phyloP scores from a whole-genome alignment of 495 filamentous ascomycete species.

The Talaromyces nanjingensis region DNA sequence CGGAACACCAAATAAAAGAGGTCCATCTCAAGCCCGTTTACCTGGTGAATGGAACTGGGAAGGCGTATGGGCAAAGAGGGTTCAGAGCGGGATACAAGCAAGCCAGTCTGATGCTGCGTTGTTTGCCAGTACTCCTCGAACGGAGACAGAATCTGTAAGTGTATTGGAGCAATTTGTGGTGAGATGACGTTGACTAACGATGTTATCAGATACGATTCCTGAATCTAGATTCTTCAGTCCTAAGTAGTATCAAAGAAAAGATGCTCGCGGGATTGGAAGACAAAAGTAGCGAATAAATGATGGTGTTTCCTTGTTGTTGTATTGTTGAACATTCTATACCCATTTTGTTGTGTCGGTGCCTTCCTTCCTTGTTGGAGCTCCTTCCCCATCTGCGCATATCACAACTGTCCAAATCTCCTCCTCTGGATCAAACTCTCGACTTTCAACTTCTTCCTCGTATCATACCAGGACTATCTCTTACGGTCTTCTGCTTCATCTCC shows the following conservation, averaged over 20 bases:
- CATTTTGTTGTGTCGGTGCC: not conserved
- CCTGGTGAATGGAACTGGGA: conserved; percentile 94
- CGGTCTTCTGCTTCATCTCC: not conserved
- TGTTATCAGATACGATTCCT: conserved; percentile 59
- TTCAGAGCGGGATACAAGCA: conserved; percentile 65
- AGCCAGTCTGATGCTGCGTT: conserved; percentile 71
- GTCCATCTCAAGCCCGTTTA: conserved; percentile 39
- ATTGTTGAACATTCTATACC: not conserved
- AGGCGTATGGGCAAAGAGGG: conserved; percentile 84
- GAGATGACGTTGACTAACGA: not conserved
- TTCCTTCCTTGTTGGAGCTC: not conserved
- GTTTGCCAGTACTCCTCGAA: conserved; percentile 52
- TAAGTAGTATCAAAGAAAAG: conserved; percentile 53
- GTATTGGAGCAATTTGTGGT: conserved; percentile 9
- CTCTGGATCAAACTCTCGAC: not conserved
- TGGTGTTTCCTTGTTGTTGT: not conserved
- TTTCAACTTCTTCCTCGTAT: not conserved
- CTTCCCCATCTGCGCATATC: not conserved
- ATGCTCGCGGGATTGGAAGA: conserved; percentile 35
- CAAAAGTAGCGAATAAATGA: not conserved
- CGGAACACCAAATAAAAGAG: conserved; percentile 18
- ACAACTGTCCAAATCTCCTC: not conserved
- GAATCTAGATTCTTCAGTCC: conserved; percentile 52
- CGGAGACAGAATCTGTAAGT: conserved; percentile 63
- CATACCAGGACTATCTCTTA: not conserved